Evolutionary conservation across 371 early-diverging fungal genomes (phyloP).

Genomic region (Mucor saturninus): DNA sequence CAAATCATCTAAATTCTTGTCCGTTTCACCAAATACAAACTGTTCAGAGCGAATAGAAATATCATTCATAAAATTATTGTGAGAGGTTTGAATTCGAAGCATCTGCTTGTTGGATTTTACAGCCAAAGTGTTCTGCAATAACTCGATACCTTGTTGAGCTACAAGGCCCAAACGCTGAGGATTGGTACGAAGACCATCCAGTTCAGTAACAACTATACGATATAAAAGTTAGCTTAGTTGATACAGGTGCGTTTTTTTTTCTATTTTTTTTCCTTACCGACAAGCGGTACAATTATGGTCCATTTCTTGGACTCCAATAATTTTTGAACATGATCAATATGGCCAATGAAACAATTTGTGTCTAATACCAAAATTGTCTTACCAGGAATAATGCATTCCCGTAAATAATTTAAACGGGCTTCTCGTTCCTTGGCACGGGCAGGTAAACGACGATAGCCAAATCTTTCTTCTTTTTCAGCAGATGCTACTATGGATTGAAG

Average conservation of each 20-base stretch:
- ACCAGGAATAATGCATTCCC: slow-evolving; percentile 48
- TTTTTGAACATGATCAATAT: slow-evolving; percentile 58
- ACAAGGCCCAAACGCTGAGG: slow-evolving; percentile 60
- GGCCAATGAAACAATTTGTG: slow-evolving; percentile 71
- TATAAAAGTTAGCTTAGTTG: not conserved
- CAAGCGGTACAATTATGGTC: slow-evolving; percentile 66
- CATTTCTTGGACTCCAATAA: slow-evolving; percentile 59
- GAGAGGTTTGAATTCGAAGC: slow-evolving; percentile 67
- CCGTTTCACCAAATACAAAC: slow-evolving; percentile 66
- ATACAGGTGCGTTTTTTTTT: not conserved
- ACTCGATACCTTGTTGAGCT: slow-evolving; percentile 55
- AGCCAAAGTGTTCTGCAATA: slow-evolving; percentile 55
- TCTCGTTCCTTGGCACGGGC: slow-evolving; percentile 41
- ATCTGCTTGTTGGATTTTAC: slow-evolving; percentile 32
- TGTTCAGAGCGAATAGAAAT: slow-evolving; percentile 68
- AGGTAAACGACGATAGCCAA: slow-evolving; percentile 31
- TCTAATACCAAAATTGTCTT: slow-evolving; percentile 66
- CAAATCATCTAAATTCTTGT: slow-evolving; percentile 70
- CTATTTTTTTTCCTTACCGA: slow-evolving; percentile 41
- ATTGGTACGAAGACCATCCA: slow-evolving; percentile 66
- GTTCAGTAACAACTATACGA: slow-evolving; percentile 60
- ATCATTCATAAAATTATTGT: slow-evolving; percentile 67
- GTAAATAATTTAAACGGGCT: slow-evolving; percentile 34
- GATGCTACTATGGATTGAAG: slow-evolving; percentile 37
- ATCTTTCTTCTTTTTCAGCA: slow-evolving; percentile 24